Conservation (phyloP, 2,329 filamentous ascomycete species). For the Cordyceps farinosa region DNA sequence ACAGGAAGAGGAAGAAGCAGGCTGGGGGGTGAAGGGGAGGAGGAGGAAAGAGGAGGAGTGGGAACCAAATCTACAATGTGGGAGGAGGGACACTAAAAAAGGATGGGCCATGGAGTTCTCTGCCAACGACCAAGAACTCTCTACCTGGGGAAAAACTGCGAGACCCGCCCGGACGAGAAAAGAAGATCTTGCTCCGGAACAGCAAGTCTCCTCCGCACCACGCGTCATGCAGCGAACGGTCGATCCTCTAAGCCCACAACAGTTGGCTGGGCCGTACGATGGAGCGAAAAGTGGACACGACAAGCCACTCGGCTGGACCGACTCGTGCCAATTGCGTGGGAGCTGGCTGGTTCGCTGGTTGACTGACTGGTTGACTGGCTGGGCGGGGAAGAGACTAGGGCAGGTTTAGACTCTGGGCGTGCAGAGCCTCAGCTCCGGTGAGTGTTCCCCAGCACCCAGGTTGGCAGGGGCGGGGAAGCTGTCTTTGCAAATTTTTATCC, state of each 20-base stretch:
- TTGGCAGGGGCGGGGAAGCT: neutral
- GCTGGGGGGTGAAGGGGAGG: neutral
- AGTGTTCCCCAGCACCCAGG: neutral
- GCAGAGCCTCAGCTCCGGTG: slow-evolving; percentile 12
- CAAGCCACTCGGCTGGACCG: neutral
- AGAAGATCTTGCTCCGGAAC: slow-evolving; percentile 9
- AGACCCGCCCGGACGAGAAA: neutral
- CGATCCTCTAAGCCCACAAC: slow-evolving; percentile 3
- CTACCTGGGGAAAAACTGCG: neutral
- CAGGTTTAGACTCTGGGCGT: slow-evolving; percentile 6
- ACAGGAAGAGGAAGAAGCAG: slow-evolving; percentile 1
- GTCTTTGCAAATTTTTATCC: neutral
- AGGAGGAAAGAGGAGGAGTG: neutral
- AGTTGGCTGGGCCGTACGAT: slow-evolving; percentile 8
- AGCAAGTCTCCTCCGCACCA: slow-evolving; percentile 13
- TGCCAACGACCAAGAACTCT: neutral
- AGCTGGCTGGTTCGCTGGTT: neutral
- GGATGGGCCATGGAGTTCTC: neutral
- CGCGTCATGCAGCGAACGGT: slow-evolving; percentile 12
- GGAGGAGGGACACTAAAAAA: slow-evolving; percentile 3
- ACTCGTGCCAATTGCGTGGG: slow-evolving; percentile 5
- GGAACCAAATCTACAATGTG: neutral
- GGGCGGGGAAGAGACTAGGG: neutral
- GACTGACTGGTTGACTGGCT: neutral
- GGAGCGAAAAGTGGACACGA: slow-evolving; percentile 3